Evolutionary conservation across 2,329 filamentous ascomycete species (phyloP), one percentile per base, ranked within the genome.

Genomic region (Zasmidium cellare): DNA sequence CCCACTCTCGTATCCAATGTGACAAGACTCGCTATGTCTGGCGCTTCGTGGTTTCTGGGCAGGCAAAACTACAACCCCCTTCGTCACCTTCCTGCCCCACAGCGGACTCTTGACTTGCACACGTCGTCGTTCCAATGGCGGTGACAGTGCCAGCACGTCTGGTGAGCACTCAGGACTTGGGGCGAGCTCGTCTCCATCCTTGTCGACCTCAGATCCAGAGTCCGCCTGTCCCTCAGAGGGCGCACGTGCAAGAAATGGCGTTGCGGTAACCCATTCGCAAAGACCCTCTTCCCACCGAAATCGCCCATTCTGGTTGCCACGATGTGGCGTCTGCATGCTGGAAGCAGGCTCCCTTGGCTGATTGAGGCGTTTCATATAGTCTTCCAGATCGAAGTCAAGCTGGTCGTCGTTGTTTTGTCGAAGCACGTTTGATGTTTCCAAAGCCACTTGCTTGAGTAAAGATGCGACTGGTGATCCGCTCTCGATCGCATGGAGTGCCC

Each of bases 211-310:
- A 46, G 28, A n/a, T n/a, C n/a, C n/a, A n/a, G n/a, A n/a, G n/a
- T n/a, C n/a, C n/a, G n/a, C n/a, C n/a, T n/a, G n/a, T n/a, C n/a
- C n/a, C n/a, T n/a, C n/a, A n/a, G n/a, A n/a, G n/a, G n/a, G n/a
- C n/a, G n/a, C n/a, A n/a, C n/a, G n/a, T n/a, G n/a, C n/a, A 41
- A 19, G 25, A 11, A 58, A 71, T 0, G 77, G 76, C 9, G 77
- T 77, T 38, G 71, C 73, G 1, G 70, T 68, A 19, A 79, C 74
- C 77, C 76, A 79, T 59, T 79, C 77, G 20, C 75, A 74, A 25
- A 79, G 72, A 7, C 76, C 76, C 50, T 77, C 75, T 62, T 79
- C 77, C 75, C 76, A 79, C 20, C 71, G 67, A 55, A 75, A 76
- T 2, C 72, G 72, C 6, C 31, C 50, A 44, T 46, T 51, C 51